Evolutionary conservation across 495 filamentous ascomycete genomes (phyloP), one percentile per base, ranked within the genome.

Genomic region (Trichoderma reesei): DNA sequence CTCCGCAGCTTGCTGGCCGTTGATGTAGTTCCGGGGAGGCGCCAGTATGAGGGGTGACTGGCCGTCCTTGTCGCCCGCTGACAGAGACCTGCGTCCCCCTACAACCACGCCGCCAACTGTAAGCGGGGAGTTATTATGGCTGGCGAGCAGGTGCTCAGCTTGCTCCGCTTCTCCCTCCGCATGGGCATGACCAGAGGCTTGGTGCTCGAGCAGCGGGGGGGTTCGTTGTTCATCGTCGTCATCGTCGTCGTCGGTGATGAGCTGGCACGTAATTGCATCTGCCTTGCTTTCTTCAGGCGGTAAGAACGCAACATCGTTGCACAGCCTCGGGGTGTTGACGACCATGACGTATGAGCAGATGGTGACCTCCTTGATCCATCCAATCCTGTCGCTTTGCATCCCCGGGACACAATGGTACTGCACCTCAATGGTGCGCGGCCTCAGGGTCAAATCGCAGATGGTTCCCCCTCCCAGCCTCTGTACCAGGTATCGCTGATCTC

Each of bases 301-400:
- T 44, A 90, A 79, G 74, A 98, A 98, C 6, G 93, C 92, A 31
- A 92, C 86, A 67, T 98, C 94, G 71, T 89, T 87, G 74, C 94
- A 98, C 54, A 98, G 85, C 1, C 93, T 85, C 3, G 94, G 91
- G 0, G 94, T 98, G 71, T 97, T 89, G 61, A 98, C 85, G 1
- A 96, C 85, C 91, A 98, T 96, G 48, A 97, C 76, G 67, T 98
- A 98, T 31, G 90, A 87, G 76, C 94, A 98, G 9, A 91, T 97
- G 9, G 87, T 88, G 5, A 96, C 82, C 72, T 98, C 94, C 71
- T 98, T 98, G 77, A 98, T 95, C 83, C 89, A 92, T 56, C 87
- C 89, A 67, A 98, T 97, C 8, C 88, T 86, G 73, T 97, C 93
- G 20, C 82, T 77, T 6, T 82, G 85, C 13, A 77, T 68, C 66